Conservation (phyloP, 1,284 basidiomycete genomes). For the Trichosporon coremiiforme region DNA sequence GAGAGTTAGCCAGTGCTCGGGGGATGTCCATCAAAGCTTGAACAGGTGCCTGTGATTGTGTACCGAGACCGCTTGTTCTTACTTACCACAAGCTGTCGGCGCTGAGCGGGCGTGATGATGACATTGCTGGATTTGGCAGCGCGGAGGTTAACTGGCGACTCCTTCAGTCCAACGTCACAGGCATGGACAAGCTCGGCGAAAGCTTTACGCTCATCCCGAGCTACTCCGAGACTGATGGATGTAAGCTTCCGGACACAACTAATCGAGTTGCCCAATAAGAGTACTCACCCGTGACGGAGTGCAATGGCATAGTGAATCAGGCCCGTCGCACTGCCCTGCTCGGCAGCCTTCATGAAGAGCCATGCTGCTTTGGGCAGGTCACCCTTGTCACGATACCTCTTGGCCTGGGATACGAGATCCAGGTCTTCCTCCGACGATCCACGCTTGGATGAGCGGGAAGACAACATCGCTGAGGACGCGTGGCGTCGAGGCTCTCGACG, state of each 20-base stretch:
- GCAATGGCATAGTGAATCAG: conserved; percentile 53
- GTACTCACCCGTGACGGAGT: conserved; percentile 45
- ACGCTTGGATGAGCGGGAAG: conserved; percentile 5
- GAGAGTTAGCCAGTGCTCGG: neutral
- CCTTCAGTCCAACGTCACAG: conserved; percentile 45
- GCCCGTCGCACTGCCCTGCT: conserved; percentile 50
- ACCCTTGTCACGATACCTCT: conserved; percentile 46
- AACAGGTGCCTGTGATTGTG: neutral
- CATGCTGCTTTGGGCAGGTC: conserved; percentile 51
- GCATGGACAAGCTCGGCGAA: conserved; percentile 49
- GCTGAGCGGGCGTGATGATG: conserved; percentile 40
- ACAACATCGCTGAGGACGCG: neutral
- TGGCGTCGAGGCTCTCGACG: conserved; percentile 9
- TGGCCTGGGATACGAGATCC: conserved; percentile 40
- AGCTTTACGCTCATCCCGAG: conserved; percentile 47
- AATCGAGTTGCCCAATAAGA: neutral
- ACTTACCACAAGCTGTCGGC: conserved; percentile 45
- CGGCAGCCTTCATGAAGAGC: conserved; percentile 54
- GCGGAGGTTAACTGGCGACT: conserved; percentile 41
- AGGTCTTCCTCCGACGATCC: conserved; percentile 9
- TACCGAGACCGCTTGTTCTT: neutral
- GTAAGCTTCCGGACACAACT: neutral
- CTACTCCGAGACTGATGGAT: conserved; percentile 43
- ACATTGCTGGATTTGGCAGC: conserved; percentile 34
- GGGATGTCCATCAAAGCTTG: neutral